These are phyloP conservation scores for Persicaria maculosa DNA, from an alignment of 148 eudicot species.

Conservation along the genomic window DNA sequence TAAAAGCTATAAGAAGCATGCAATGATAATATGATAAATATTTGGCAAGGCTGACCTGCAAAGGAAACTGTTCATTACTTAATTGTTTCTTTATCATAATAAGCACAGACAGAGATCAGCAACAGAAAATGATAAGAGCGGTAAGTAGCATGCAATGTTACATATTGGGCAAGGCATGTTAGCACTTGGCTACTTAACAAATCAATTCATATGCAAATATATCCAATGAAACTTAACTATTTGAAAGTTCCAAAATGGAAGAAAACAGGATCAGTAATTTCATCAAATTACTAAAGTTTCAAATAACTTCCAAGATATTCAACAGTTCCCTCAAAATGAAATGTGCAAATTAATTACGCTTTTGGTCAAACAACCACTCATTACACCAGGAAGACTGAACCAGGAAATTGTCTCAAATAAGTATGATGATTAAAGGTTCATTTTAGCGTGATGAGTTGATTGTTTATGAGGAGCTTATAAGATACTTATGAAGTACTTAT, in stretches of 20 bases:
- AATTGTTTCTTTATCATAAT: neutral
- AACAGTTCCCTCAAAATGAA: neutral
- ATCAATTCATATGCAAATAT: neutral
- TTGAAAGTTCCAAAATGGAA: neutral
- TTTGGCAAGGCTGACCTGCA: conserved; percentile 71
- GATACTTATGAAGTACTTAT: too few species aligned
- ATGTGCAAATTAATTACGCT: neutral
- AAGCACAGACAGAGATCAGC: neutral
- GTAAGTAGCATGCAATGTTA: neutral
- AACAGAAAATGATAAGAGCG: neutral
- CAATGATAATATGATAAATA: too few species aligned
- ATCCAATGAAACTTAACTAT: neutral
- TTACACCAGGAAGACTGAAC: neutral
- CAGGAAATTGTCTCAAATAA: neutral
- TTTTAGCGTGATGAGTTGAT: neutral
- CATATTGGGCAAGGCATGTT: neutral
- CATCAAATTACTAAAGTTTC: neutral
- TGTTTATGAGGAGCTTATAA: too few species aligned
- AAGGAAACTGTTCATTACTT: conserved; percentile 4
- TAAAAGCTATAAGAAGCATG: neutral
- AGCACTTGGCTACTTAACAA: too few species aligned
- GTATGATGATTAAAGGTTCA: neutral
- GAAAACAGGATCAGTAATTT: neutral
- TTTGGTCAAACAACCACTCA: neutral
- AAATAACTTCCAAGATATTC: neutral